A percentile compares a stretch with the other conserved stretches of the same genome.
Evolutionary conservation across 2,329 filamentous ascomycete species (phyloP).

Genomic region (Exophiala sideris): DNA sequence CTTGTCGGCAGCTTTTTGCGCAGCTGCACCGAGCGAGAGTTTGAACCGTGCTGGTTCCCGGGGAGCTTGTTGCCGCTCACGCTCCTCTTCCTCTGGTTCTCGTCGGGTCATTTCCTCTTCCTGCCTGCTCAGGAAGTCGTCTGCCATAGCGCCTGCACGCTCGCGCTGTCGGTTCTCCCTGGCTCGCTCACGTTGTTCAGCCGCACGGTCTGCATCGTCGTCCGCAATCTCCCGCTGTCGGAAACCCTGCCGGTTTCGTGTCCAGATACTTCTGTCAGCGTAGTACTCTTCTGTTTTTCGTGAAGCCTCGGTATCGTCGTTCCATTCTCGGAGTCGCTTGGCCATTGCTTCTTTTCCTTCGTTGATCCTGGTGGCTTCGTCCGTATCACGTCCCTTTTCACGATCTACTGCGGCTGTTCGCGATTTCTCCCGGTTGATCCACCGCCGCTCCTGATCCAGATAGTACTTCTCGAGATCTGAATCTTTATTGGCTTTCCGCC

Average conservation of each 20-base stretch:
- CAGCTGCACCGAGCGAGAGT: slow-evolving; percentile 83
- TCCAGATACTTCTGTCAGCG: slow-evolving; percentile 78
- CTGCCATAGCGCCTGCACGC: slow-evolving; percentile 77
- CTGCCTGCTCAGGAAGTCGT: slow-evolving; percentile 84
- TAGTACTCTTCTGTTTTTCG: slow-evolving; percentile 80
- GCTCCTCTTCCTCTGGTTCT: slow-evolving; percentile 18
- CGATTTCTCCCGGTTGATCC: slow-evolving; percentile 83
- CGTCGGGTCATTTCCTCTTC: slow-evolving; percentile 60
- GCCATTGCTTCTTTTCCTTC: slow-evolving; percentile 65
- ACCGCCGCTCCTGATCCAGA: slow-evolving; percentile 80
- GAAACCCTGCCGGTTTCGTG: slow-evolving; percentile 72
- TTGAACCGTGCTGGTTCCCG: slow-evolving; percentile 75
- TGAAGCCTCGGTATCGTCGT: slow-evolving; percentile 78
- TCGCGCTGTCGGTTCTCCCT: slow-evolving; percentile 69
- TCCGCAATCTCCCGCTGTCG: slow-evolving; percentile 69
- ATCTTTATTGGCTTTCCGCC: slow-evolving; percentile 67
- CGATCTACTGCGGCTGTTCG: slow-evolving; percentile 80
- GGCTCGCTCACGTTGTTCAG: slow-evolving; percentile 71
- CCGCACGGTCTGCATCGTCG: slow-evolving; percentile 77
- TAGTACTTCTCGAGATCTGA: slow-evolving; percentile 77
- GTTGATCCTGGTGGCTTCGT: slow-evolving; percentile 65
- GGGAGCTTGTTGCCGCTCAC: slow-evolving; percentile 37
- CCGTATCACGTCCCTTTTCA: slow-evolving; percentile 74
- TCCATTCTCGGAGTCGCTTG: slow-evolving; percentile 73
- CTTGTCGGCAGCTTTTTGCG: slow-evolving; percentile 64